These are phyloP conservation scores for Rubia balearica DNA, from an alignment of 305 asterid species.

Conservation along the genomic window DNA sequence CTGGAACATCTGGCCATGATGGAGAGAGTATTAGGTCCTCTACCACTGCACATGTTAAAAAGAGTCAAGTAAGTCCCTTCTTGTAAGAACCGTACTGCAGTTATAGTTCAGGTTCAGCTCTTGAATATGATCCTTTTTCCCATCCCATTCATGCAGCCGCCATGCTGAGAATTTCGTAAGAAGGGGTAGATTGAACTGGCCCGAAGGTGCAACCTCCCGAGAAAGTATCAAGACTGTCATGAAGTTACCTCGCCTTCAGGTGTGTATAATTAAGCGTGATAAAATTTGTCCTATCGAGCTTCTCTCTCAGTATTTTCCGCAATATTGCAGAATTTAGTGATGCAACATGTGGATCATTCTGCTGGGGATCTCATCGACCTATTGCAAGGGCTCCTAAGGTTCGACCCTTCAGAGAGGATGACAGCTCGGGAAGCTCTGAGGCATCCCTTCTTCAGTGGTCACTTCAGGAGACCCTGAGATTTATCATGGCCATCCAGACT, in stretches of 20 bases:
- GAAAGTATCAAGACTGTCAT: conserved; percentile 40
- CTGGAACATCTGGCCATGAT: conserved; percentile 53
- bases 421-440: conserved; percentile 34
- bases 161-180: conserved; percentile 46
- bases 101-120: neutral
- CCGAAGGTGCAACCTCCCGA: conserved; percentile 46
- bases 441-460: conserved; percentile 33
- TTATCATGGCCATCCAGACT: neutral
- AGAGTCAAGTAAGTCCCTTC: conserved; percentile 35
- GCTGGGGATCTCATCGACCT: conserved; percentile 44
- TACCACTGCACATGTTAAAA: conserved; percentile 38
- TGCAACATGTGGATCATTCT: conserved; percentile 45
- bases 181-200: conserved; percentile 49
- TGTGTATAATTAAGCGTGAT: conserved; percentile 1
- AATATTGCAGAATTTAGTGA: conserved; percentile 33
- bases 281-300: neutral
- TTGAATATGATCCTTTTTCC: conserved; percentile 4
- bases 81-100: conserved; percentile 7
- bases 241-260: conserved; percentile 50
- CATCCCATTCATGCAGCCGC: conserved; percentile 28
- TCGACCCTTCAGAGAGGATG: conserved; percentile 33
- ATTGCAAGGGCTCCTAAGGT: conserved; percentile 38
- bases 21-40: conserved; percentile 48
- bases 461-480: conserved; percentile 23
- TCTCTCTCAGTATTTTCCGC: neutral